Conservation (phyloP, 164 flowering plant genomes). For the Magnolia sinica region DNA sequence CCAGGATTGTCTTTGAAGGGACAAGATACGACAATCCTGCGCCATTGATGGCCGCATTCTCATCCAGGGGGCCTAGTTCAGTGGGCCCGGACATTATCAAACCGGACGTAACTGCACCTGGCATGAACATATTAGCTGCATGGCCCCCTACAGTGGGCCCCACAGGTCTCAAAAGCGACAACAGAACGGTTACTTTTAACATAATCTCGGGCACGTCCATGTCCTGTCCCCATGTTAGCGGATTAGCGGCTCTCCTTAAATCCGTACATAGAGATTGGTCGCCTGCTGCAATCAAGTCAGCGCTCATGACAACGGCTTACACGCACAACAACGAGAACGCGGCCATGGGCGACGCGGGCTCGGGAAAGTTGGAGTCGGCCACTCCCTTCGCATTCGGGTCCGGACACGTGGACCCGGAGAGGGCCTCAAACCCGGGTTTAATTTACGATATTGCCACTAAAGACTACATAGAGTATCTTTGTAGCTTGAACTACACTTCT, state of each 20-base stretch:
- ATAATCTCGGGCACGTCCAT: slow-evolving; percentile 76
- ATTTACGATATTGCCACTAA: slow-evolving; percentile 45
- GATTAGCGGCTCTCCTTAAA: slow-evolving; percentile 60
- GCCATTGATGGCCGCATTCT: slow-evolving; percentile 68
- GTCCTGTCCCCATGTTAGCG: slow-evolving; percentile 82
- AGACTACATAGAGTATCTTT: slow-evolving; percentile 53
- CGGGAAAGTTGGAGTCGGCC: slow-evolving; percentile 23
- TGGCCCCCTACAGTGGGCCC: slow-evolving; percentile 59
- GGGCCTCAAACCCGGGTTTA: slow-evolving; percentile 63
- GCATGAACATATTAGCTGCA: slow-evolving; percentile 69
- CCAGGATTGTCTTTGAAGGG: slow-evolving; percentile 44
- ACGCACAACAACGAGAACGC: slow-evolving; percentile 29
- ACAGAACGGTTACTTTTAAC: slow-evolving; percentile 51
- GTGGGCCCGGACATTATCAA: slow-evolving; percentile 55
- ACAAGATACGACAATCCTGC: slow-evolving; percentile 46
- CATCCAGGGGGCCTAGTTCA: slow-evolving; percentile 62
- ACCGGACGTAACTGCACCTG: slow-evolving; percentile 78
- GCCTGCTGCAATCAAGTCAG: slow-evolving; percentile 68
- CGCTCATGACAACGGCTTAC: slow-evolving; percentile 76
- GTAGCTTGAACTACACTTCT: slow-evolving; percentile 51
- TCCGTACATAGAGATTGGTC: slow-evolving; percentile 62
- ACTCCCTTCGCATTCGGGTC: slow-evolving; percentile 65
- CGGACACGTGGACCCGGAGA: slow-evolving; percentile 65
- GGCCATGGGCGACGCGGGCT: slow-evolving; percentile 39
- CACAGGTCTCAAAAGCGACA: slow-evolving; percentile 35